Conservation (phyloP, 805 yeast species). For the Candida arabinofermentans region DNA sequence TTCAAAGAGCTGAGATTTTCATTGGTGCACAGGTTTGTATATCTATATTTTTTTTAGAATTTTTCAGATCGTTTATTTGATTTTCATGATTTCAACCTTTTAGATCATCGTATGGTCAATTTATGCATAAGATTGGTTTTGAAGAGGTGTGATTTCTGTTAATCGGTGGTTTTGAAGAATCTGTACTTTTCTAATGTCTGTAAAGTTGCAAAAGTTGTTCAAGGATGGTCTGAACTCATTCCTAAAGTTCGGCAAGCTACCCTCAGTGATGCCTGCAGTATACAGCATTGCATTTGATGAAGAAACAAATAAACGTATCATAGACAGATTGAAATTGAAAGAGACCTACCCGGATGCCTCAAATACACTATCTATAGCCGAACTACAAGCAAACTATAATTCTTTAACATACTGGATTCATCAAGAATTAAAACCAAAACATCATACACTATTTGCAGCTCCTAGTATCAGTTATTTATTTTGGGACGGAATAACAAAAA, state of each 20-base stretch:
- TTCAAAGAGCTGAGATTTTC: no score
- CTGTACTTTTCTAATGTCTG: not conserved
- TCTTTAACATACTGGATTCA: conserved; percentile 61
- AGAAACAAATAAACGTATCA: conserved; percentile 27
- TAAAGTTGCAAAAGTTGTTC: not conserved
- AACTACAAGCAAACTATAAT: conserved; percentile 57
- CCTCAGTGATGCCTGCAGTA: not conserved
- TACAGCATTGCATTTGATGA: conserved; percentile 11
- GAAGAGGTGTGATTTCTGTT: conserved; percentile 26
- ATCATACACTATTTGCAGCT: conserved; percentile 50
- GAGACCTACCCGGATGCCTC: conserved; percentile 33
- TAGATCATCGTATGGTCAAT: no score
- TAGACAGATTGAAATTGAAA: conserved; percentile 44
- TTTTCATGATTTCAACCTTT: no score
- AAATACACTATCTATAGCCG: conserved; percentile 46
- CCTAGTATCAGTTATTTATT: conserved; percentile 15
- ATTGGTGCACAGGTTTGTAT: no score
- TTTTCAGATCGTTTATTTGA: no score
- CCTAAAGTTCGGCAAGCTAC: not conserved
- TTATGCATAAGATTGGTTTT: no score
- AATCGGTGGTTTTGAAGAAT: conserved; percentile 1
- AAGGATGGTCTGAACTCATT: not conserved
- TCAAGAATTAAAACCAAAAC: conserved; percentile 54
- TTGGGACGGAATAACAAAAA: conserved; percentile 18
- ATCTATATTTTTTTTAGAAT: no score